A percentile compares a stretch with the other conserved stretches of the same genome.
These are phyloP conservation scores for Ogataea degrootiae DNA, from an alignment of 805 yeast genomes.

Conservation along the genomic window DNA sequence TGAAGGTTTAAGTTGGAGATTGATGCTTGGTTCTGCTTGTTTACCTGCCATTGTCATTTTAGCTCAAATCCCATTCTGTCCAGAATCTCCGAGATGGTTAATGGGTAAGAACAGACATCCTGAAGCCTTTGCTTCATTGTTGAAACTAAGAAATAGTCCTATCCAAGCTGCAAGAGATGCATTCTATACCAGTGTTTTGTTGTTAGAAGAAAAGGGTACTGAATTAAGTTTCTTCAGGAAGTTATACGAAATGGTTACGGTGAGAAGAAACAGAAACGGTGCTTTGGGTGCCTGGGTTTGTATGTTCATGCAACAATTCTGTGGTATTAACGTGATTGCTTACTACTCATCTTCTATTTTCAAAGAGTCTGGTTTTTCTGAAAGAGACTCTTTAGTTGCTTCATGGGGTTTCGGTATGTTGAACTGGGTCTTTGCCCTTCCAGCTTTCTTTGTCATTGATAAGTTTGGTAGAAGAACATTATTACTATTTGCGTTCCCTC, in stretches of 20 bases:
- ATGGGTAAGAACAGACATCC: slow-evolving; percentile 63
- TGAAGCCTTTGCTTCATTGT: slow-evolving; percentile 53
- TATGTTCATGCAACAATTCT: slow-evolving; percentile 88
- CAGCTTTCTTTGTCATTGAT: slow-evolving; percentile 78
- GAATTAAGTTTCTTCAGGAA: slow-evolving; percentile 43
- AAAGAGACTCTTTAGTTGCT: slow-evolving; percentile 62
- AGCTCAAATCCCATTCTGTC: slow-evolving; percentile 60
- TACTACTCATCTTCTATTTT: slow-evolving; percentile 79
- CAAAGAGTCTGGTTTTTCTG: slow-evolving; percentile 58
- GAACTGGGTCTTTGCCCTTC: slow-evolving; percentile 75
- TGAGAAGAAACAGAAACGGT: slow-evolving; percentile 82
- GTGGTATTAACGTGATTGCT: slow-evolving; percentile 86
- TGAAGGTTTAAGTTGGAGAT: slow-evolving; percentile 61
- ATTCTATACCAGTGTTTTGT: slow-evolving; percentile 61
- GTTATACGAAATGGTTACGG: slow-evolving; percentile 54
- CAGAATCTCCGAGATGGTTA: slow-evolving; percentile 75
- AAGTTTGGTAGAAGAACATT: slow-evolving; percentile 66
- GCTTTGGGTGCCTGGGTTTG: slow-evolving; percentile 74
- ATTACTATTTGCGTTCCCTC: slow-evolving; percentile 55
- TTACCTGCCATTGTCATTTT: slow-evolving; percentile 60
- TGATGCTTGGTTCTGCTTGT: slow-evolving; percentile 66
- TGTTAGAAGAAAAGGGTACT: slow-evolving; percentile 55
- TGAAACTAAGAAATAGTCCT: slow-evolving; percentile 42
- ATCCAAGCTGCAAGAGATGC: slow-evolving; percentile 67
- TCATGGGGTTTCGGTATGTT: slow-evolving; percentile 85